Evolutionary conservation across 495 filamentous ascomycete species (phyloP), one percentile per base, ranked within the genome.

Genomic region (Podospora didyma): DNA sequence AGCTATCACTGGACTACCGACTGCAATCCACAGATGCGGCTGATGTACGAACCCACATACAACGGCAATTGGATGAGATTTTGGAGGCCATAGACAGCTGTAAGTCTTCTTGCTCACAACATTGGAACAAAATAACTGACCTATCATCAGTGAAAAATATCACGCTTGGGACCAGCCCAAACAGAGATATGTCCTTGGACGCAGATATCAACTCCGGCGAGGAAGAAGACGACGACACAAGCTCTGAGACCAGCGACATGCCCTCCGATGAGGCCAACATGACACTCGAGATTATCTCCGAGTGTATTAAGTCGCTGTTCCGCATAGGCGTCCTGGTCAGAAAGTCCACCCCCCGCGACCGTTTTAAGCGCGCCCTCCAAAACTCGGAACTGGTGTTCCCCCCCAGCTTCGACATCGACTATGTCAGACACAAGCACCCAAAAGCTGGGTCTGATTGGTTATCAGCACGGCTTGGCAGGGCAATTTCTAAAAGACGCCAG

Each of bases 401-500:
- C n/a, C 47, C 35, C 16, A 3, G 10, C 11, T 46, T 51, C 20
- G 54, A 57, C 17, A 57, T 57, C 23, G 37, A 49, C 23, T 46
- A 57, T 34, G 54, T 57, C 22, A 16, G 12, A 1, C 31, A 51
- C 4, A 57, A 57, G 39, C 26, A 57, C 0, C 54, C 54, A 2
- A 57, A 57, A 34, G 16, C 50, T 0, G 54, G 39, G 0, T 0
- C n/a, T n/a, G 46, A 45, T 0, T 58, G 47, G 48, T 53, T 71
- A 22, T 45, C 62, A 11, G 46, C 11, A 9, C 60, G 69, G 9
- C 37, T 72, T 6, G 70, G 70, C 2, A 53, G 56, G 19, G 63
- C 65, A 1, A 71, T 70, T 39, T 60, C 70, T 1, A 62, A 70
- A 55, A 55, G 70, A 9, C 61, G 69, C 49, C 63, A 65, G 6